Evolutionary conservation across 345 rosid species (phyloP).

Genomic region (Turnera subulata): DNA sequence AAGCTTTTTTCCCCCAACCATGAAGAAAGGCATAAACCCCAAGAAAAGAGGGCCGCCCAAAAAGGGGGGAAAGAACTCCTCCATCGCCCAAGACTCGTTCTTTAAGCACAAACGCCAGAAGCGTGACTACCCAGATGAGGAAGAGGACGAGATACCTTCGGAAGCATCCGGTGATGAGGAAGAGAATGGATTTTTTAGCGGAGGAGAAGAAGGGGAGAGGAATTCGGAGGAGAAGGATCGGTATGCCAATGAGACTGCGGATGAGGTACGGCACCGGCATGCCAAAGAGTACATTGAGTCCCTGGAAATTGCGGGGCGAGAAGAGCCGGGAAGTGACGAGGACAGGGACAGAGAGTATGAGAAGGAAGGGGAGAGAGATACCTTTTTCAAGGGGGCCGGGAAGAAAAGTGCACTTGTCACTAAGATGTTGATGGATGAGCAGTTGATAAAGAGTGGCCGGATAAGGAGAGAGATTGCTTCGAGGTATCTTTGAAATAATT

Average conservation of each 20-base stretch:
- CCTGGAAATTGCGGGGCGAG: conserved; percentile 34
- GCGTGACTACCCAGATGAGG: conserved; percentile 31
- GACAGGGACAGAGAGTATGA: conserved; percentile 41
- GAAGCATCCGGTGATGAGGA: conserved; percentile 49
- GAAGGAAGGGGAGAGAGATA: conserved; percentile 55
- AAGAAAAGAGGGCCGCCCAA: conserved; percentile 30
- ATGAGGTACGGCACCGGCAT: conserved; percentile 65
- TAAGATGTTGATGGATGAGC: conserved; percentile 69
- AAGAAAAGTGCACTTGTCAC: conserved; percentile 32
- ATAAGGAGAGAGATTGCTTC: conserved; percentile 67
- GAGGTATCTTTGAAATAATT: conserved; percentile 38
- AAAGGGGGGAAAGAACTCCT: conserved; percentile 22
- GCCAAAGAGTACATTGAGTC: conserved; percentile 47
- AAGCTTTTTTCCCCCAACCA: too few relatives aligned
- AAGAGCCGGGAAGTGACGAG: conserved; percentile 29
- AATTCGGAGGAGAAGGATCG: conserved; percentile 25
- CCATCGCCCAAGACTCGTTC: conserved; percentile 39
- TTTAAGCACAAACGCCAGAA: conserved; percentile 45
- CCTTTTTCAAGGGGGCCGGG: too few relatives aligned
- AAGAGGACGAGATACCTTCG: conserved; percentile 62
- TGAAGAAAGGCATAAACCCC: conserved; percentile 20
- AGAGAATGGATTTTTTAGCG: conserved; percentile 16
- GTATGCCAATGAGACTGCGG: conserved; percentile 60
- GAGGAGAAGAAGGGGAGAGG: conserved; percentile 18
- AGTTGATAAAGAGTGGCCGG: conserved; percentile 86